Base-by-base conservation (phyloP, 2,329 filamentous ascomycete species). In the Lachnum nothofagi region DNA sequence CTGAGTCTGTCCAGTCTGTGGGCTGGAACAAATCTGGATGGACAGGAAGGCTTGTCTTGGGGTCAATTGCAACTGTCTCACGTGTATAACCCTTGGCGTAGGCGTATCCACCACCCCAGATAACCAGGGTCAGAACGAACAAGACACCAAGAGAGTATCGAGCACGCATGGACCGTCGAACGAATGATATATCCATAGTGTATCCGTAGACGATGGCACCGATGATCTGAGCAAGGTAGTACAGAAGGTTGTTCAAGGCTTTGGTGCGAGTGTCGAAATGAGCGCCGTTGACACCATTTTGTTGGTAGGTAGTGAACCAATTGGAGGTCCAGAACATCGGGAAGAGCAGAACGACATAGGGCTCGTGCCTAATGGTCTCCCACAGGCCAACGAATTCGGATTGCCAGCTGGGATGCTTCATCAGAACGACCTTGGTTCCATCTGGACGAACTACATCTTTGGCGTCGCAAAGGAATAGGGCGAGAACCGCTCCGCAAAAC, bases 331-430 rank as follows among this genome's bases (percentile, higher is more conserved):
- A 78, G 71, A 91, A 90, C 83, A 90, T 87, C 62, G 86, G 86
- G 71, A 90, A 93, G 23, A 91, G 76, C 16, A 84, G 68, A 47
- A 91, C 54, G 60, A 93, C 84, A 70, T 84, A 91, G 5, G 81
- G 81, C 58, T 93, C 85, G 25, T 75, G 75, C 43, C 71, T 70
- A 48, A 95, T 70, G 0, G 86, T 88, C 66, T 93, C 78, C 67
- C 76, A 85, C 2, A 95, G 79, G 47, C 90, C 90, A 16, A 78
- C 55, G 53, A 95, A 68, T 69, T 95, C 90, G 3, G 86, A 83
- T 62, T 80, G 80, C 86, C 87, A 94, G 44, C 86, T 87, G 3
- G 90, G 90, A 68, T 94, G 87, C 73, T 93, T 91, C 86, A 91
- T 94, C 54, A 91, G 70, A 54, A 95, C 89, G 63, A 95, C 82